Percentiles rank a stretch among this genome's conserved stretches.
These are phyloP conservation scores for Paecilomyces fulvus DNA, from an alignment of 2,329 filamentous ascomycete species.

Conservation along the genomic window DNA sequence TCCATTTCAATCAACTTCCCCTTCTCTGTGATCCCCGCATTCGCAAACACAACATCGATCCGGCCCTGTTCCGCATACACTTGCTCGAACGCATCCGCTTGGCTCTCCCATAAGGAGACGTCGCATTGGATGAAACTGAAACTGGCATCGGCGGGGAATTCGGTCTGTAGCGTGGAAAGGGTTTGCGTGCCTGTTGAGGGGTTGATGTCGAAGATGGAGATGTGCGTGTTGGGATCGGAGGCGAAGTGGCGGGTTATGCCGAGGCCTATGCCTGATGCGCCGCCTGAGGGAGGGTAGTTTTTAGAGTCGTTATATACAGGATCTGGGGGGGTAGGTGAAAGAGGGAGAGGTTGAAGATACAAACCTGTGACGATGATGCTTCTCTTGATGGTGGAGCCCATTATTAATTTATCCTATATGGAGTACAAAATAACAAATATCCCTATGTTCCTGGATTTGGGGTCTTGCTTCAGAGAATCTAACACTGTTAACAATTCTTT, in stretches of 20 bases:
- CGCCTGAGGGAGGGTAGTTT: conserved; percentile 13
- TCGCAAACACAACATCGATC: conserved; percentile 43
- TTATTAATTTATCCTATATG: background rate
- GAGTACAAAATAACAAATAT: background rate
- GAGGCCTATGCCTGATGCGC: conserved; percentile 29
- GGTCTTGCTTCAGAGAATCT: background rate
- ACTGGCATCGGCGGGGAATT: conserved; percentile 15
- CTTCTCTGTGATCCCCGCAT: conserved; percentile 42
- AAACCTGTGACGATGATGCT: conserved; percentile 24
- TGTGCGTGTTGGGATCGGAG: conserved; percentile 14
- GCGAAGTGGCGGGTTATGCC: conserved; percentile 25
- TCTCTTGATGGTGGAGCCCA: conserved; percentile 7
- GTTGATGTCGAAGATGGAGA: conserved; percentile 27
- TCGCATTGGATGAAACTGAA: conserved; percentile 23
- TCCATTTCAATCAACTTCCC: conserved; percentile 24
- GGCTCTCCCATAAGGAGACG: conserved; percentile 28
- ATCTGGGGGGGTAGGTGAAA: background rate
- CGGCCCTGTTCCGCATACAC: conserved; percentile 23
- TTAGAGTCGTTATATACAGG: background rate
- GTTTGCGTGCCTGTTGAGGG: conserved; percentile 12
- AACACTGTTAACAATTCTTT: background rate
- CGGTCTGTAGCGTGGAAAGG: conserved; percentile 13
- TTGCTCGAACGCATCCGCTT: conserved; percentile 26
- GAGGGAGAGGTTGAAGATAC: background rate
- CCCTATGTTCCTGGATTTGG: background rate